Conservation (phyloP, 1,284 basidiomycete species). For the Limonomyces culmigenus region DNA sequence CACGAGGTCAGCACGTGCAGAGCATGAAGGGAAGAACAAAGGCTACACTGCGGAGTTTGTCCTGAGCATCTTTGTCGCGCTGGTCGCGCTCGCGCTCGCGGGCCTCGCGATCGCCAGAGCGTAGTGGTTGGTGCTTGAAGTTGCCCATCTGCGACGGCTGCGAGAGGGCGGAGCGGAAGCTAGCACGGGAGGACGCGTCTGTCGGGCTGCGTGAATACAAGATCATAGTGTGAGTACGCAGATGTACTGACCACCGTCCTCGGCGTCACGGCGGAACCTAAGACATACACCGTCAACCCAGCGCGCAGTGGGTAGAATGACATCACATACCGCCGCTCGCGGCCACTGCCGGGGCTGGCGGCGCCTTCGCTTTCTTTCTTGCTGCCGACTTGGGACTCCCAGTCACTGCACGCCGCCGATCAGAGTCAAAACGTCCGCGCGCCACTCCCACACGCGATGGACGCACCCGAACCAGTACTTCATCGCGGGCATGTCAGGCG, state of each 20-base stretch:
- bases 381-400: conserved; percentile 32
- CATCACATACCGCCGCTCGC: conserved; percentile 40
- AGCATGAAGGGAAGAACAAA: neutral
- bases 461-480: conserved; percentile 81
- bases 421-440: conserved; percentile 9
- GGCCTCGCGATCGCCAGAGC: conserved; percentile 41
- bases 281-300: conserved; percentile 5
- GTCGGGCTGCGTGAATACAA: conserved; percentile 5
- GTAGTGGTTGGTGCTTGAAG: conserved; percentile 70
- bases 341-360: conserved; percentile 25
- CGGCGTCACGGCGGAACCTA: conserved; percentile 59
- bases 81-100: conserved; percentile 40
- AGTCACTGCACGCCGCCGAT: conserved; percentile 18
- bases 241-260: conserved; percentile 40
- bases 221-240: conserved; percentile 3
- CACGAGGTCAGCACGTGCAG: conserved; percentile 4
- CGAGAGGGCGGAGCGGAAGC: conserved; percentile 52
- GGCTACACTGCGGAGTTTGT: conserved; percentile 49
- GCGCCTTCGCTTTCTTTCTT: conserved; percentile 54
- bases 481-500: conserved; percentile 60
- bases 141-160: conserved; percentile 82
- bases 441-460: conserved; percentile 4
- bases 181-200: conserved; percentile 42
- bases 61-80: conserved; percentile 52
- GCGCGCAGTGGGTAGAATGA: conserved; percentile 1